Evolutionary conservation across 2,329 filamentous ascomycete genomes (phyloP), one percentile per base, ranked within the genome.

Genomic region (Hymenotorrendiella dingleyae): DNA sequence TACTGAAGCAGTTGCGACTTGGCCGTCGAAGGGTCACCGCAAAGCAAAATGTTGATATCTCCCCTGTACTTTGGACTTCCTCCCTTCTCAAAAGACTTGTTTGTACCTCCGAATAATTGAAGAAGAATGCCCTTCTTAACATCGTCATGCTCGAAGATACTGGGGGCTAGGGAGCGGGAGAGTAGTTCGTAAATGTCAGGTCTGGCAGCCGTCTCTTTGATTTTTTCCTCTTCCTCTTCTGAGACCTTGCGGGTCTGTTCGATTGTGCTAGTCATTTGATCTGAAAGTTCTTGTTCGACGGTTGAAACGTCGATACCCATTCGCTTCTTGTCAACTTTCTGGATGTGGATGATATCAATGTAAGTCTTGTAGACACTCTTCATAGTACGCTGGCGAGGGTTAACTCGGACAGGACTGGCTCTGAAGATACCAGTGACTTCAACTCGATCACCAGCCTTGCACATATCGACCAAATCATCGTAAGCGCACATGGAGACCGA

Each of bases 351-450:
- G 35, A 91, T 88, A 64, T 98, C 93, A 40, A 98, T 84, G 53
- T 95, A 98, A 0, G 93, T 98, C 73, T 97, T 98, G 76, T 95
- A 95, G 28, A 98, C 80, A 50, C 88, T 86, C 73, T 96, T 97
- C 60, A 97, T 81, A 0, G 87, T 86, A 48, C 93, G 76, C 67
- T 96, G 90, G 16, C 90, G 83, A 17, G 93, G 91, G 61, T 97
- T 98, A 49, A 97, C 82, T 16, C 93, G 84, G 40, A 98, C 89
- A 35, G 91, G 87, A 54, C 86, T 95, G 61, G 89, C 89, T 51
- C 93, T 84, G 76, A 97, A 98, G 55, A 98, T 94, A 57, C 93
- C 93, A 6, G 93, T 98, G 46, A 98, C 83, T 65, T 95, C 84
- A 27, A 98, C 84, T 46, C 93, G 81, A 64, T 98, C 93, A 79